Evolutionary conservation across 2,329 filamentous ascomycete species (phyloP).

Genomic region (Xylaria sp.): DNA sequence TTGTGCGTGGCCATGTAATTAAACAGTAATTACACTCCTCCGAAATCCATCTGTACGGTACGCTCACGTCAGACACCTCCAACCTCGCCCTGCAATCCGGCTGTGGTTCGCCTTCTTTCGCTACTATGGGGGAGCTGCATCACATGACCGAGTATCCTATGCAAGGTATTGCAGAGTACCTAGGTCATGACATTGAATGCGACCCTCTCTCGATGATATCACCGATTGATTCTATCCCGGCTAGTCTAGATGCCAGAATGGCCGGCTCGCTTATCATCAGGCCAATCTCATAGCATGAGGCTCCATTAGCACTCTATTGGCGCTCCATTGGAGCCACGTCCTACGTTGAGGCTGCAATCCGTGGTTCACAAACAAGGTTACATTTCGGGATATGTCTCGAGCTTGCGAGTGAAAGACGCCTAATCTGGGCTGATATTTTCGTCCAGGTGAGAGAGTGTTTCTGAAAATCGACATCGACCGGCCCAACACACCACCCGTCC

Average conservation of each 20-base stretch:
- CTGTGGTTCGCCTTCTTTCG: not conserved
- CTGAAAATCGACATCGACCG: not conserved
- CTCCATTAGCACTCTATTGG: too few species aligned
- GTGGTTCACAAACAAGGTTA: not conserved
- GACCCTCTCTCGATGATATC: slow-evolving; percentile 23
- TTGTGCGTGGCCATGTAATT: too few species aligned
- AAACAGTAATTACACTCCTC: not conserved
- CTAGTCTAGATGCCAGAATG: slow-evolving; percentile 3
- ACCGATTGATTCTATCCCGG: slow-evolving; percentile 7
- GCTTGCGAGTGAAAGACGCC: not conserved
- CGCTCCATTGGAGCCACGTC: slow-evolving; percentile 13
- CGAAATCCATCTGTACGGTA: slow-evolving; percentile 13
- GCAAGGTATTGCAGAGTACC: slow-evolving; percentile 29
- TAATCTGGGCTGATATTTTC: not conserved
- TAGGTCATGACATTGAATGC: slow-evolving; percentile 17
- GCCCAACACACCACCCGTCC: not conserved
- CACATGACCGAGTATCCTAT: slow-evolving; percentile 32
- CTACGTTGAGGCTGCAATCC: not conserved
- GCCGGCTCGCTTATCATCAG: slow-evolving; percentile 6
- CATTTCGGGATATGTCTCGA: not conserved
- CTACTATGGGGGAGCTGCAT: slow-evolving; percentile 16
- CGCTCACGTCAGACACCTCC: not conserved
- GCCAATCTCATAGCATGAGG: not conserved
- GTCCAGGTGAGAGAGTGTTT: not conserved
- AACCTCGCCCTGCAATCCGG: not conserved